Conservation (phyloP, 306 rosid genomes). For the Cucumis melo region DNA sequence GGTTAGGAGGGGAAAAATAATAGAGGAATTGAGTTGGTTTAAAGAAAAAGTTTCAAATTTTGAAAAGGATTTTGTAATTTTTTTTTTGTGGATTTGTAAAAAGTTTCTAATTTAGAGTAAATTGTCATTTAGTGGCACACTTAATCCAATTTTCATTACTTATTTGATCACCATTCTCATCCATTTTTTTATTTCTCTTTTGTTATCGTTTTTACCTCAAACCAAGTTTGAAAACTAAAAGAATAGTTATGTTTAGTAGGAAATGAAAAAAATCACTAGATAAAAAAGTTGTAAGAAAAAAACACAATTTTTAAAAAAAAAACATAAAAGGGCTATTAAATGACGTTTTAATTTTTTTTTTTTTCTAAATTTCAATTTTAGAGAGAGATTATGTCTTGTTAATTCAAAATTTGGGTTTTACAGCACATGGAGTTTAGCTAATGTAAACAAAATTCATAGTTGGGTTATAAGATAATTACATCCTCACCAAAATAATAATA, state of each 20-base stretch:
- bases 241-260: too few relatives aligned
- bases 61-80: too few relatives aligned
- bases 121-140: background rate
- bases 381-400: background rate
- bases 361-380: background rate
- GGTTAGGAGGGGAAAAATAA: too few relatives aligned
- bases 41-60: background rate
- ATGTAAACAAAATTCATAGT: background rate
- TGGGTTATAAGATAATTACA: too few relatives aligned
- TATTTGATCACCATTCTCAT: too few relatives aligned
- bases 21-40: background rate
- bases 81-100: background rate
- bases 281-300: too few relatives aligned
- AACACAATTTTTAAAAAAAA: too few relatives aligned
- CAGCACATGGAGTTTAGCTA: background rate
- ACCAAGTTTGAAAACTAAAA: too few relatives aligned
- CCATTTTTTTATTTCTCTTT: too few relatives aligned
- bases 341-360: background rate
- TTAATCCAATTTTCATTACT: background rate
- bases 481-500: background rate
- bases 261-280: too few relatives aligned
- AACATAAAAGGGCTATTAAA: too few relatives aligned
- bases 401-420: background rate
- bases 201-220: too few relatives aligned
- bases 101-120: background rate